Conservation (phyloP, 805 yeast genomes). For the fission yeast (Schizosaccharomyces pombe) region ASM294v3 CU329670.1:985501-986000, state of each 20-base stretch:
- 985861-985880: conserved; percentile 10
- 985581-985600: neutral
- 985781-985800: conserved; percentile 12
- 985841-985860: conserved; percentile 12
- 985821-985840: conserved; percentile 9
- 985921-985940: conserved; percentile 10
- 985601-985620: neutral
- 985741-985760: conserved; percentile 13
- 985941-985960: conserved; percentile 7
- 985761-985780: conserved; percentile 12
- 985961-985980: conserved; percentile 11
- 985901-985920: conserved; percentile 10
- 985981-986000: conserved; percentile 9
- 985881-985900: conserved; percentile 11
- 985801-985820: conserved; percentile 12
- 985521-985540: neutral
- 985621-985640: neutral
- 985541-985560: too few species aligned
- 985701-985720: conserved; percentile 12
- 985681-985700: conserved; percentile 10
- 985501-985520: neutral
- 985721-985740: conserved; percentile 12
- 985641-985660: conserved; percentile 3
- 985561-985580: neutral
- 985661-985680: neutral